phyloP scores from a whole-genome alignment of 768 basidiomycete genomes.

The Tylopilus cervinicoccineus region DNA sequence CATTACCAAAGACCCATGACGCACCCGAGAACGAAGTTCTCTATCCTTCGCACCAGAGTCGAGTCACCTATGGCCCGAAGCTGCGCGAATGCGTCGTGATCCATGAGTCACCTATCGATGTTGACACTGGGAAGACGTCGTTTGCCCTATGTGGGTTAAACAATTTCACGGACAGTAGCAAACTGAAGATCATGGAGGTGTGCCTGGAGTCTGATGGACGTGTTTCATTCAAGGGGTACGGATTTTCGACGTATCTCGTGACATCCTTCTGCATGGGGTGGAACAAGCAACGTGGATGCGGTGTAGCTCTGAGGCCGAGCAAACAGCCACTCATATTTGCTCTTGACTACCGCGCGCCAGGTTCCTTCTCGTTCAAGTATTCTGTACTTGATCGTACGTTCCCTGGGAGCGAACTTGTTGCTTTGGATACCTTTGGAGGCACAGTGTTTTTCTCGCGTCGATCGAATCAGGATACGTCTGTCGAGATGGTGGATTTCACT shows the following conservation, averaged over 20 bases:
- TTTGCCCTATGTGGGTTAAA: conserved; percentile 3
- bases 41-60: not conserved
- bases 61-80: not conserved
- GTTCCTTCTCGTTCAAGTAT: not conserved
- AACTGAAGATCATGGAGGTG: not conserved
- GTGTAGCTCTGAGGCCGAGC: not conserved
- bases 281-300: not conserved
- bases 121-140: not conserved
- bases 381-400: not conserved
- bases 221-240: not conserved
- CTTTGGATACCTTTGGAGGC: conserved; percentile 2
- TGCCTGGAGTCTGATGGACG: conserved; percentile 4
- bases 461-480: not conserved
- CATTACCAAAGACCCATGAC: not conserved
- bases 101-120: conserved; percentile 1
- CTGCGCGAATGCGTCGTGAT: not conserved
- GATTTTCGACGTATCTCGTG: not conserved
- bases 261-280: not conserved
- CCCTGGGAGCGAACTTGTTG: not conserved
- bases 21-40: not conserved
- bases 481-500: conserved; percentile 4
- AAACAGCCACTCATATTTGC: not conserved
- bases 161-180: not conserved
- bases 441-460: not conserved
- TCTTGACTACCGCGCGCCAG: not conserved